Base-by-base conservation (phyloP, 768 basidiomycete species). In the Clitopilus hobsonii region DNA sequence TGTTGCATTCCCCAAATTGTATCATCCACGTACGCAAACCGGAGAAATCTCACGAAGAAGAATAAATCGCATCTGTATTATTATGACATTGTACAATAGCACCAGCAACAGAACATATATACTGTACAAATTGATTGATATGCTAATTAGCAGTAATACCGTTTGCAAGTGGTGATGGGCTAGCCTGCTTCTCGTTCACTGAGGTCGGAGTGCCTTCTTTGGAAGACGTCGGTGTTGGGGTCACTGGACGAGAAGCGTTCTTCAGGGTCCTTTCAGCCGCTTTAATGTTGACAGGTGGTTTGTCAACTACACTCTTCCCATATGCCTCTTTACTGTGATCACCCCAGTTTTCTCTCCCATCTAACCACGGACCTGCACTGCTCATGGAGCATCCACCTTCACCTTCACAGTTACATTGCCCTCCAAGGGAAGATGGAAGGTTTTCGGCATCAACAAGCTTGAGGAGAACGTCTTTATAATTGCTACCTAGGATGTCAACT, bases 311-410 rank as follows among this genome's bases (percentile, higher is more conserved):
- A 23, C 41, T 45, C 22, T 45, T 45, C 41, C 41, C 41, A 20
- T 45, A 45, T 45, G 41, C n/a, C 41, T 45, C 41, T 18, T 45
- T 45, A 45, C 18, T 45, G 22, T 45, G 41, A 18, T 71, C 74
- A 10, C 78, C 78, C 78, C 77, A 79, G 22, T 79, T 79, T 7
- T 65, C 63, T 54, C 83, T 72, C 14, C 82, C 83, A 23, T 85
- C 81, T 69, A 83, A 70, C 88, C 88, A 89, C 22, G 88, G 88
- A 5, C 88, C 88, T 1, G 78, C 84, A 30, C 80, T 80, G 58
- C 83, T 85, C 61, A 82, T 60, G 53, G 75, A 75, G 59, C 88
- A 90, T 5, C 86, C 83, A 36, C 79, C 84, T 22, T 65, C 65
- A 26, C 71, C 71, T 7, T 64, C 67, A 65, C 89, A 91, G 6